Evolutionary conservation across 2,329 filamentous ascomycete species (phyloP).

Genomic region (Lasiodiplodia theobromae): DNA sequence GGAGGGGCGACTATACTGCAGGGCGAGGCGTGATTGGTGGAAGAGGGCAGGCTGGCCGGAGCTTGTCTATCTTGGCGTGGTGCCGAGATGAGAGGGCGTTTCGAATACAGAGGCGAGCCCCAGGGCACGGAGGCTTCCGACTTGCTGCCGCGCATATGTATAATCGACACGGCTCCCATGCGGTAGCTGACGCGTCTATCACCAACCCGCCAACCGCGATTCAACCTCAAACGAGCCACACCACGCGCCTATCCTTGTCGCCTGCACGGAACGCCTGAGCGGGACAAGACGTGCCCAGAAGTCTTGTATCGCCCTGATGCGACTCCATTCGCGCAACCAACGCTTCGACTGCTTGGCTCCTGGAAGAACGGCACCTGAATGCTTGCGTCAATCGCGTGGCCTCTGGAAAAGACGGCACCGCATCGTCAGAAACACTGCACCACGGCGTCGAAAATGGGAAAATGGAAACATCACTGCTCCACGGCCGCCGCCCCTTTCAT

Average conservation of each 20-base stretch:
- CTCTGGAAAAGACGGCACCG: neutral
- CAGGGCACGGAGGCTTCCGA: slow-evolving; percentile 6
- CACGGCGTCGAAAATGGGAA: neutral
- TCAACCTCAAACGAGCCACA: slow-evolving; percentile 4
- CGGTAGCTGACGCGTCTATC: slow-evolving; percentile 29
- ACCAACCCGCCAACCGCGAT: neutral
- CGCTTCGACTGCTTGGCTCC: neutral
- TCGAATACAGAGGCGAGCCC: slow-evolving; percentile 22
- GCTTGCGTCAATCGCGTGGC: neutral
- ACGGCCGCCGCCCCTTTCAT: neutral
- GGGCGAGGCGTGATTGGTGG: slow-evolving; percentile 11
- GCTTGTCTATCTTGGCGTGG: neutral
- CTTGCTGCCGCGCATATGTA: slow-evolving; percentile 18
- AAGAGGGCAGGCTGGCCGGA: neutral
- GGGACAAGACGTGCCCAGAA: slow-evolving; percentile 14
- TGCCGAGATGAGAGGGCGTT: slow-evolving; percentile 29
- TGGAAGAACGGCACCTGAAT: neutral
- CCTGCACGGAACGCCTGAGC: slow-evolving; percentile 12
- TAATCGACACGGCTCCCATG: neutral
- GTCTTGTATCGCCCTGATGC: neutral
- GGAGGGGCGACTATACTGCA: slow-evolving; percentile 9
- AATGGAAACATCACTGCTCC: neutral
- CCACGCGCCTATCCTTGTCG: slow-evolving; percentile 8
- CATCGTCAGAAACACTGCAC: neutral
- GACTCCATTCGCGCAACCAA: neutral